Evolutionary conservation across 768 basidiomycete species (phyloP).

Genomic region (Rhodotorula graminis): DNA sequence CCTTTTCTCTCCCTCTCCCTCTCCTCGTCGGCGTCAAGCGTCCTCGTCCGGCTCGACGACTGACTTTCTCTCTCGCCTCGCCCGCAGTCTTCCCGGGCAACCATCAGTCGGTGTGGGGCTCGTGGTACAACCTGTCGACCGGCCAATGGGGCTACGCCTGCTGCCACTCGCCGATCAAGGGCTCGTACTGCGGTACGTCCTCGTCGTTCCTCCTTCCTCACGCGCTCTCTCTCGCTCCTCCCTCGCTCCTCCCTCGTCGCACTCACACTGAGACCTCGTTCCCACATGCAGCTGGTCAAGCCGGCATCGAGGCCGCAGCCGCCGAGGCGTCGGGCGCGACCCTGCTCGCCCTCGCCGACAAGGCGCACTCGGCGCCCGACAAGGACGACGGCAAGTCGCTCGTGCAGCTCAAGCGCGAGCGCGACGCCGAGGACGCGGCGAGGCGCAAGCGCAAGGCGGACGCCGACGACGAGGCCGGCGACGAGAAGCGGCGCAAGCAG

Average conservation of each 20-base stretch:
- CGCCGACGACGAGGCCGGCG: neutral
- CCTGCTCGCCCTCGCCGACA: neutral
- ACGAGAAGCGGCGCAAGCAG: slow-evolving; percentile 10
- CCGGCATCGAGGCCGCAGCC: slow-evolving; percentile 25
- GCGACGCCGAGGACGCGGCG: slow-evolving; percentile 49
- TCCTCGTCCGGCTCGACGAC: no score
- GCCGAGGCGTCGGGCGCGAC: slow-evolving; percentile 7
- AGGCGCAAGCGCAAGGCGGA: slow-evolving; percentile 47
- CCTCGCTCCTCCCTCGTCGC: neutral
- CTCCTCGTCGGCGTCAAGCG: neutral
- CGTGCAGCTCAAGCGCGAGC: slow-evolving; percentile 64
- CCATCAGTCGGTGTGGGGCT: slow-evolving; percentile 95
- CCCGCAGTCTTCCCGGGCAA: slow-evolving; percentile 77
- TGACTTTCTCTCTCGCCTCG: neutral
- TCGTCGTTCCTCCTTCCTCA: neutral
- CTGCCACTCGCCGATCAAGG: slow-evolving; percentile 76
- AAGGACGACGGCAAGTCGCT: slow-evolving; percentile 75
- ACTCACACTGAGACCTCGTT: neutral
- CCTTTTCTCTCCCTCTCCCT: neutral
- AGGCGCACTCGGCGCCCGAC: neutral
- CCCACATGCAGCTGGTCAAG: slow-evolving; percentile 28
- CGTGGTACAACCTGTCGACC: slow-evolving; percentile 71
- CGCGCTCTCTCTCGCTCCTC: neutral
- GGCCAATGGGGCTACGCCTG: slow-evolving; percentile 89
- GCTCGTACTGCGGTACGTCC: slow-evolving; percentile 39